Evolutionary conservation across 116 monocot genomes (phyloP), one percentile per base, ranked within the genome.

Genomic region (Cymodocea nodosa): DNA sequence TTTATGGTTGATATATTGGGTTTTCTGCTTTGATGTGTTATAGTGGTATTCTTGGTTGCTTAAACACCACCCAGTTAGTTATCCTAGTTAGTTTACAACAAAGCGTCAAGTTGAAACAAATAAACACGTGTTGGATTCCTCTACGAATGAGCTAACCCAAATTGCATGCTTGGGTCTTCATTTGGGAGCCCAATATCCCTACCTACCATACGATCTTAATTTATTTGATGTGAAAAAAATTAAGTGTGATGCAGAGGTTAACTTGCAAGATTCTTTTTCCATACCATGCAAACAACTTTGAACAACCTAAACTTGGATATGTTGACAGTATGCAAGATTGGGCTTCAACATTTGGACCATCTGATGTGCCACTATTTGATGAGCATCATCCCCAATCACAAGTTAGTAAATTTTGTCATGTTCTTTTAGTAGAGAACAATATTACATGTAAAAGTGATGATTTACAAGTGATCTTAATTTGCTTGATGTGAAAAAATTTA

Each of bases 241-340:
- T 55, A 70, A 71, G 22, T 72, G 66, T 35, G 64, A 75, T 51
- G 24, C 35, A 15, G 74, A 71, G 68, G 40, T 54, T 51, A 58
- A 56, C 37, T 67, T 83, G 60, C 81, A 70, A 35, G 77, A 75
- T 12, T 66, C 56, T 52, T 53, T 56, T 76, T 18, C 69, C 79
- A 62, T 79, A 70, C 52, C 78, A 75, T 51, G 48, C 65, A 19
- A 67, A 78, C 49, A 48, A 23, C 25, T 78, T 76, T 70, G 73
- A 83, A 25, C 71, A 64, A 39, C 61, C 80, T 16, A 65, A 55
- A 52, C 40, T 55, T 51, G 75, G 37, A 14, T 89, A 56, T 69
- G 70, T 79, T 76, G 71, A 69, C 10, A 73, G 72, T 76, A 56
- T 81, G 15, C 85, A 89, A 12, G 76, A 73, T 48, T 85, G 85